These are phyloP conservation scores for Coniochaeta sp. DNA, from an alignment of 2,329 filamentous ascomycete genomes.

Conservation along the genomic window DNA sequence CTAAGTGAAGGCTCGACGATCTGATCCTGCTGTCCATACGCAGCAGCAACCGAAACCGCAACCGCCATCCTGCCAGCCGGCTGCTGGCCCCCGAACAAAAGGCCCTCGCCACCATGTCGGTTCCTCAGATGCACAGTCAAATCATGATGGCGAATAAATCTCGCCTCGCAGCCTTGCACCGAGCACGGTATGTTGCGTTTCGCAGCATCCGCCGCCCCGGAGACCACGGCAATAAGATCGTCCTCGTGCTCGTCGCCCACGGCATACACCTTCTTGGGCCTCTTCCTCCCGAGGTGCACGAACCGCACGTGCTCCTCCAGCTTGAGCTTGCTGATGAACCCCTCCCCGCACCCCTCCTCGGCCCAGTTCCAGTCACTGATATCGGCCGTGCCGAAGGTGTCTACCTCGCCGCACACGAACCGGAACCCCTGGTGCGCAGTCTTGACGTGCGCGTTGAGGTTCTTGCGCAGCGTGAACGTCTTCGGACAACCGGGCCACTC, in stretches of 20 bases:
- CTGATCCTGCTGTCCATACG: background rate
- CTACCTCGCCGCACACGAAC: conserved; percentile 70
- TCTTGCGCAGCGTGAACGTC: conserved; percentile 75
- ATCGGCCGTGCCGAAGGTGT: conserved; percentile 46
- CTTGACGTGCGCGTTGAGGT: conserved; percentile 71
- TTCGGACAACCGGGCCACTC: conserved; percentile 61
- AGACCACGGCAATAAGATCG: conserved; percentile 33
- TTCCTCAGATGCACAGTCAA: conserved; percentile 35
- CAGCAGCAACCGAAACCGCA: background rate
- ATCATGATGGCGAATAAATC: conserved; percentile 43
- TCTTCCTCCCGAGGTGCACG: conserved; percentile 60
- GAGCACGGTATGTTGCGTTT: conserved; percentile 37
- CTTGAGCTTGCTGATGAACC: conserved; percentile 68
- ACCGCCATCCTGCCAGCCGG: background rate
- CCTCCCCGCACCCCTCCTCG: conserved; percentile 62
- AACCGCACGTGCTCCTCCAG: conserved; percentile 81
- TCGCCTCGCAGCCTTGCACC: conserved; percentile 30
- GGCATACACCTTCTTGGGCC: conserved; percentile 24
- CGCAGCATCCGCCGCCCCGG: conserved; percentile 29
- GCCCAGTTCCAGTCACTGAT: conserved; percentile 55
- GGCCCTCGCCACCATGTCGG: conserved; percentile 1
- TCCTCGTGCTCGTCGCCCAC: conserved; percentile 7
- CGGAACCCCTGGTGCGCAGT: conserved; percentile 68
- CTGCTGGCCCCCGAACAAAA: conserved; percentile 7
- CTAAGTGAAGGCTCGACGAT: background rate